phyloP scores from a whole-genome alignment of 108 stramenopile genomes.

The Cyclotella baltica region DNA sequence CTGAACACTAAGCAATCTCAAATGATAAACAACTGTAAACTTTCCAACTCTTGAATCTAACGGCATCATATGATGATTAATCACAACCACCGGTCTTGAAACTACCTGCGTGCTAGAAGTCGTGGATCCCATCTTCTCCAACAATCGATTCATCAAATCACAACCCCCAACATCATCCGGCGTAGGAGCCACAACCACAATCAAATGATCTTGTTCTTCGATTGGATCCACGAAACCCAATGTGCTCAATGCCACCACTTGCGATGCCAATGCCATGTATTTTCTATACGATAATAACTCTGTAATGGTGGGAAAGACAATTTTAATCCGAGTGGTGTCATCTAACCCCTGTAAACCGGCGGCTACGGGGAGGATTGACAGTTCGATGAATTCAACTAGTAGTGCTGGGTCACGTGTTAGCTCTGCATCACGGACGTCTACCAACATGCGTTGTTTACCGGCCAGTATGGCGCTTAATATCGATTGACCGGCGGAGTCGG shows the following conservation, averaged over 20 bases:
- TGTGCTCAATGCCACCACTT: slow-evolving; percentile 85
- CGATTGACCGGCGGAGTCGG: slow-evolving; percentile 86
- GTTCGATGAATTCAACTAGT: slow-evolving; percentile 87
- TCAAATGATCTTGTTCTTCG: slow-evolving; percentile 81
- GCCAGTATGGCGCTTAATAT: slow-evolving; percentile 82
- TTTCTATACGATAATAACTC: slow-evolving; percentile 82
- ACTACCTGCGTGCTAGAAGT: slow-evolving; percentile 51
- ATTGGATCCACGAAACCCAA: slow-evolving; percentile 88
- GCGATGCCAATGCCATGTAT: slow-evolving; percentile 85
- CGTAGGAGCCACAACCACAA: slow-evolving; percentile 84
- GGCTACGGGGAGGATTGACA: slow-evolving; percentile 84
- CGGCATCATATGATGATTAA: slow-evolving; percentile 91
- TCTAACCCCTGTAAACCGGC: slow-evolving; percentile 87
- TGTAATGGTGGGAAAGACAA: slow-evolving; percentile 91
- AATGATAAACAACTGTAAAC: slow-evolving; percentile 85
- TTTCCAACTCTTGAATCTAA: slow-evolving; percentile 62
- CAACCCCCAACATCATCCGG: slow-evolving; percentile 85
- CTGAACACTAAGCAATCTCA: slow-evolving; percentile 84
- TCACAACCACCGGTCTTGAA: slow-evolving; percentile 75
- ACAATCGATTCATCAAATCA: slow-evolving; percentile 70
- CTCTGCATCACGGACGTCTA: slow-evolving; percentile 93
- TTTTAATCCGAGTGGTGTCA: slow-evolving; percentile 84
- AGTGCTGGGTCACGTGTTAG: slow-evolving; percentile 76
- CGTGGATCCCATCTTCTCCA: slow-evolving; percentile 59
- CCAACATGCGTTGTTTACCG: slow-evolving; percentile 90